Evolutionary conservation across 805 yeast species (phyloP).

Genomic region (Metschnikowia gelsemii): DNA sequence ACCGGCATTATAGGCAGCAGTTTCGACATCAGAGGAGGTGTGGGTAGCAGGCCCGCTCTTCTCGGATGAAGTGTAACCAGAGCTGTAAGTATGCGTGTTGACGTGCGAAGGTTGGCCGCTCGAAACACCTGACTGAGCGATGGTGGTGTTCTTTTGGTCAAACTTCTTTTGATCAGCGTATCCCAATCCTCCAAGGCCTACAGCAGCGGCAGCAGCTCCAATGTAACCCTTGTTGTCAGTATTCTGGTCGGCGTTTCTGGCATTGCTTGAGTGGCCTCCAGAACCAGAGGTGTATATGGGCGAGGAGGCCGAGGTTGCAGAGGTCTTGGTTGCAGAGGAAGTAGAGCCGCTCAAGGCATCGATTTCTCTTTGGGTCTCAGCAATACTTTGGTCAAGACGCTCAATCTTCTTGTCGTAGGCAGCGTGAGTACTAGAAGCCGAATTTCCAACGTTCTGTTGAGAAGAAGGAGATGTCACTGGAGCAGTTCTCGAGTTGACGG

Average conservation of each 20-base stretch:
- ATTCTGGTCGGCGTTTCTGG: not conserved
- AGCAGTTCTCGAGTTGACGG: not conserved
- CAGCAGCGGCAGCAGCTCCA: slow-evolving; percentile 27
- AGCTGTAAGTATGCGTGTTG: no score
- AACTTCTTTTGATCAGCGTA: slow-evolving; percentile 6
- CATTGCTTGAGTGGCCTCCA: not conserved
- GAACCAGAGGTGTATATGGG: no score
- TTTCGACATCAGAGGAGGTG: no score
- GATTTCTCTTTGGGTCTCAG: slow-evolving; percentile 27
- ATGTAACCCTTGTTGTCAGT: slow-evolving; percentile 12
- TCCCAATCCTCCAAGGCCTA: slow-evolving; percentile 19
- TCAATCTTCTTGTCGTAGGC: slow-evolving; percentile 26
- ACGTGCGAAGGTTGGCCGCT: slow-evolving; percentile 6
- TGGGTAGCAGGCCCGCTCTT: not conserved
- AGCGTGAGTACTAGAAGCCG: slow-evolving; percentile 19
- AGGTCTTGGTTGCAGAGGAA: not conserved
- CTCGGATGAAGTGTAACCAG: no score
- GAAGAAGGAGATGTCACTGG: slow-evolving; percentile 14
- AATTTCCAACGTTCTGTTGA: slow-evolving; percentile 8
- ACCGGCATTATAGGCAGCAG: slow-evolving; percentile 18
- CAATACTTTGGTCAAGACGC: slow-evolving; percentile 27
- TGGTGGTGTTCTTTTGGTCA: slow-evolving; percentile 1
- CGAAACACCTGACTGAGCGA: slow-evolving; percentile 4
- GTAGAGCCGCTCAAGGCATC: slow-evolving; percentile 15
- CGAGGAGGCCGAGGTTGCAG: not conserved